Percentiles rank a stretch among this genome's conserved stretches.
Conservation (phyloP, 1,284 basidiomycete genomes). For the Malassezia slooffiae region DNA sequence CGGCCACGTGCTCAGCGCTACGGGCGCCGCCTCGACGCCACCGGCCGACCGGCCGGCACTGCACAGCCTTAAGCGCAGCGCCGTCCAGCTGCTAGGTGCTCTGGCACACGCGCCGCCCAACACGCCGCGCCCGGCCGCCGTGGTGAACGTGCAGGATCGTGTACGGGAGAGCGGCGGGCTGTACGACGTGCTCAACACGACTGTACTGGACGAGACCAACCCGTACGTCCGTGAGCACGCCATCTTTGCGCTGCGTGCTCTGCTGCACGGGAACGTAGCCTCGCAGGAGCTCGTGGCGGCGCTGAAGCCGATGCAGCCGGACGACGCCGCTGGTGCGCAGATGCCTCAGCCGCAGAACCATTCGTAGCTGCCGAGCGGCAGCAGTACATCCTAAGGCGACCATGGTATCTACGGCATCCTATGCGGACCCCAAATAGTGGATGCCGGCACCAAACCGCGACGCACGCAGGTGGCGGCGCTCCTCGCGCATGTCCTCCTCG, state of each 20-base stretch:
- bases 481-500: constrained; percentile 7
- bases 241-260: constrained; percentile 35
- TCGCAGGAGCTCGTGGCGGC: constrained; percentile 26
- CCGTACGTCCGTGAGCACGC: constrained; percentile 42
- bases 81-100: constrained; percentile 9
- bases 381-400: too few species aligned
- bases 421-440: constrained; percentile 1
- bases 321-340: background rate
- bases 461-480: constrained; percentile 13
- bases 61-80: constrained; percentile 8
- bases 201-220: constrained; percentile 29
- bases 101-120: constrained; percentile 1
- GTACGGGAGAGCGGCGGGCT: constrained; percentile 31
- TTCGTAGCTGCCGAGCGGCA: too few species aligned
- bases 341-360: too few species aligned
- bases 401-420: too few species aligned
- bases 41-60: constrained; percentile 8
- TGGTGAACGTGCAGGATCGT: constrained; percentile 24
- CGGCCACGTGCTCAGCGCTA: background rate
- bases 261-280: constrained; percentile 27
- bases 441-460: constrained; percentile 14
- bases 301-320: constrained; percentile 18
- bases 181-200: constrained; percentile 35
- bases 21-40: background rate
- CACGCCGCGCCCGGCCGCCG: background rate